A percentile compares a stretch with the other conserved stretches of the same genome.
phyloP scores from a whole-genome alignment of 305 asterid genomes.

The Fraxinus velutina region DNA sequence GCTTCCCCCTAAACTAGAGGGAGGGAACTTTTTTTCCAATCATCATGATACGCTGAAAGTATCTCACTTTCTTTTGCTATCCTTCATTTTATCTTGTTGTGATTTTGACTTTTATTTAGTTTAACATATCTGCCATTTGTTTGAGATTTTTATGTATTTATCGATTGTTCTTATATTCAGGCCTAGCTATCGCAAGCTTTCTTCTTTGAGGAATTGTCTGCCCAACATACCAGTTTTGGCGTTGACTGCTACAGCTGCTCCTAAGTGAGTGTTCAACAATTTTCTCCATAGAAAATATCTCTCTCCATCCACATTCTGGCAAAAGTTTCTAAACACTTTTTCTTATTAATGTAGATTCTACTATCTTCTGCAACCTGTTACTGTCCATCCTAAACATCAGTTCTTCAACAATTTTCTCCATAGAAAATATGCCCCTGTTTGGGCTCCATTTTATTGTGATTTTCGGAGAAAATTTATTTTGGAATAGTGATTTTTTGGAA shows the following conservation, averaged over 20 bases:
- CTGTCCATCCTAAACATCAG: not conserved
- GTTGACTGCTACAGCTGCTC: constrained; percentile 96
- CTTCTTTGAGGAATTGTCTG: constrained; percentile 63
- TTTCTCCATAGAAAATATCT: constrained; percentile 15
- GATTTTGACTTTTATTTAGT: constrained; percentile 13
- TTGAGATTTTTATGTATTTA: constrained; percentile 17
- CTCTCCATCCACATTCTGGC: constrained; percentile 2
- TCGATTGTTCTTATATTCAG: constrained; percentile 40
- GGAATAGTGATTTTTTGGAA: not conserved
- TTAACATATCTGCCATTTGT: constrained; percentile 5
- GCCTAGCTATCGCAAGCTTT: constrained; percentile 97
- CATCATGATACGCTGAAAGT: constrained; percentile 3
- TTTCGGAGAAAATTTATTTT: not conserved
- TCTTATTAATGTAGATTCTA: not conserved
- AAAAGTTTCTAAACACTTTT: constrained; percentile 8
- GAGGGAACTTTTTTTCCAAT: not conserved
- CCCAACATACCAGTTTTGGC: constrained; percentile 83
- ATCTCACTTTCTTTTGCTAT: constrained; percentile 4
- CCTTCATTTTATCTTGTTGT: not conserved
- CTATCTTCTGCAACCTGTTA: not conserved
- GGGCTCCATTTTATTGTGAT: not conserved
- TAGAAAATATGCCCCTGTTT: not conserved
- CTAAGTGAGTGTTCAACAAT: constrained; percentile 64
- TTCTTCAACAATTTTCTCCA: not conserved
- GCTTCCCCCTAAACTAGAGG: not conserved